Evolutionary conservation across 106 monocot genomes (phyloP).

Genomic region (Allium fistulosum): DNA sequence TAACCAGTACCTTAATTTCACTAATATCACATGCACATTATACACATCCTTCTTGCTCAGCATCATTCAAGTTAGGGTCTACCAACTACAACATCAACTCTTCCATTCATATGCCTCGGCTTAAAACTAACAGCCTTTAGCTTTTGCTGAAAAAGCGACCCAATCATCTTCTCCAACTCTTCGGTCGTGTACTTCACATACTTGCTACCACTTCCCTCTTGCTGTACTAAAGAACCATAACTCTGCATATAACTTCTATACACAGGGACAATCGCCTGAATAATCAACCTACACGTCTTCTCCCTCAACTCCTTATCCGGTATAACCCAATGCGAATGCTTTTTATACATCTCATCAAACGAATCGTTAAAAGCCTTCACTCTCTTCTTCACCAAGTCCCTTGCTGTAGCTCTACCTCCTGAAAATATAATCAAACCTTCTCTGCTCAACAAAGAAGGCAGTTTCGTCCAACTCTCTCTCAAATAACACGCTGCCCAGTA

Average conservation of each 20-base stretch:
- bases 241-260: conserved; percentile 90
- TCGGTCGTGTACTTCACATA: conserved; percentile 69
- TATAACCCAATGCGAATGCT: conserved; percentile 67
- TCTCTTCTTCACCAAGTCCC: conserved; percentile 79
- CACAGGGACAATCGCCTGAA: conserved; percentile 60
- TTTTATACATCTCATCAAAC: conserved; percentile 79
- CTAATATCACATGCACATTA: no score
- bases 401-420: conserved; percentile 77
- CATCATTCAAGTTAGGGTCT: neutral
- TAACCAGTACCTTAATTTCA: no score
- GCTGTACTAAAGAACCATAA: conserved; percentile 81
- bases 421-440: conserved; percentile 83
- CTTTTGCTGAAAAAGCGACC: conserved; percentile 56
- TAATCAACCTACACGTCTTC: conserved; percentile 41
- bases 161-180: conserved; percentile 70
- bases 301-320: conserved; percentile 78
- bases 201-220: conserved; percentile 68
- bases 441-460: conserved; percentile 52
- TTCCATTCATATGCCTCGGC: conserved; percentile 41
- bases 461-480: conserved; percentile 76
- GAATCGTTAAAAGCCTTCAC: conserved; percentile 64
- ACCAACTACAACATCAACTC: conserved; percentile 25
- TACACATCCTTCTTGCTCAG: conserved; percentile 8
- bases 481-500: conserved; percentile 45
- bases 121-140: conserved; percentile 50